These are phyloP conservation scores for Backusella australiensis DNA, from an alignment of 192 early-diverging fungal genomes.

Conservation along the genomic window DNA sequence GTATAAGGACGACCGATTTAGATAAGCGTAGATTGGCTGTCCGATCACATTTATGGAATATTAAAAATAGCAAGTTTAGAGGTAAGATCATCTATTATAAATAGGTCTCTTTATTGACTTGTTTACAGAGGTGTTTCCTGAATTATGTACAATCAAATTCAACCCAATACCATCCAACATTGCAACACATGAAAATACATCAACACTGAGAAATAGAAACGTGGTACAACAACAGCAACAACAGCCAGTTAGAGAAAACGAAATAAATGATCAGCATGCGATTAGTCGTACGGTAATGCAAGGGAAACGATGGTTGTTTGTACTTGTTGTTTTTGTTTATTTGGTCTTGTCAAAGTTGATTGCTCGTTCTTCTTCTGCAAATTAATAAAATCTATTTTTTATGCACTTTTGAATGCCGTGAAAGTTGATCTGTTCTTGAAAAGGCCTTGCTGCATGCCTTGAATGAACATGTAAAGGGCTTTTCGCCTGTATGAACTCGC, in stretches of 20 bases:
- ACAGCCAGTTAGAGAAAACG: constrained; percentile 27
- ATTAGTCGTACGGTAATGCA: constrained; percentile 40
- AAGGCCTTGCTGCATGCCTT: constrained; percentile 48
- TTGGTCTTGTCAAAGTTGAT: constrained; percentile 49
- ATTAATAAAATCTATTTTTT: not conserved
- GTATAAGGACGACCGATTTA: constrained; percentile 73
- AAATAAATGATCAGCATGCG: constrained; percentile 13
- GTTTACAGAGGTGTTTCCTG: constrained; percentile 71
- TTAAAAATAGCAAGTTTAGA: constrained; percentile 71
- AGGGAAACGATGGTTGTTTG: constrained; percentile 56
- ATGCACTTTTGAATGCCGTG: constrained; percentile 25
- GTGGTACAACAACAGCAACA: constrained; percentile 4
- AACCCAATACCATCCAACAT: constrained; percentile 7
- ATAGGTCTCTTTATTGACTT: not conserved
- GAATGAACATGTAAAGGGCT: constrained; percentile 62
- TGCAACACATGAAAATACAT: not conserved
- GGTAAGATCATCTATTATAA: constrained; percentile 39
- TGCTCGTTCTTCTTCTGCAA: constrained; percentile 23
- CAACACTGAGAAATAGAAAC: constrained; percentile 10
- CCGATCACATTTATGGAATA: constrained; percentile 80
- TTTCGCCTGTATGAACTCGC: constrained; percentile 65
- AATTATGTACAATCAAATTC: constrained; percentile 63
- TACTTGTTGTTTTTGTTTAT: constrained; percentile 57
- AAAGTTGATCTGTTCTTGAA: constrained; percentile 52
- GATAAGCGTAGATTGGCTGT: constrained; percentile 80